Evolutionary conservation across 768 basidiomycete species (phyloP).

Genomic region (Tylopilus felleus): DNA sequence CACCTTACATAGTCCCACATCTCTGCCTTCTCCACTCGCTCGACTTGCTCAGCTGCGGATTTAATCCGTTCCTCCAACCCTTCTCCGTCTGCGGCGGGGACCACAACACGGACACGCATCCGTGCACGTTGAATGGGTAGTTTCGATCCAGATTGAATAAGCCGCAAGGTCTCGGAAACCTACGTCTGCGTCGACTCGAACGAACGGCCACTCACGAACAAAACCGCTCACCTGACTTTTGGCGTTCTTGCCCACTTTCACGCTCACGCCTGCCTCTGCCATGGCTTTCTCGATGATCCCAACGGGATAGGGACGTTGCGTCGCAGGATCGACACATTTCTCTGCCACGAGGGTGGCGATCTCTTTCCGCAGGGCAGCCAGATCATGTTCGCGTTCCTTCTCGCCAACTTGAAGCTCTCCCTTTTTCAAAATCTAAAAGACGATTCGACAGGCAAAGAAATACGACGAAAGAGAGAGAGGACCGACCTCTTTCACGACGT

Average conservation of each 20-base stretch:
- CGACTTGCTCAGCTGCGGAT: constrained; percentile 75
- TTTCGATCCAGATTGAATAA: constrained; percentile 76
- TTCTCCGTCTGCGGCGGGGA: constrained; percentile 66
- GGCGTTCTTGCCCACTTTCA: constrained; percentile 83
- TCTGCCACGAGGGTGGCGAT: constrained; percentile 93
- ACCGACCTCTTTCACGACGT: constrained; percentile 78
- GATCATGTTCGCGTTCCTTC: constrained; percentile 92
- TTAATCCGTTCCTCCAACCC: constrained; percentile 67
- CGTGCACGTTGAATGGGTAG: constrained; percentile 90
- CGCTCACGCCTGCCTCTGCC: constrained; percentile 91
- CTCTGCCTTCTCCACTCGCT: constrained; percentile 71
- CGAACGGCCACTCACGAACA: neutral
- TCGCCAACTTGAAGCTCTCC: constrained; percentile 97
- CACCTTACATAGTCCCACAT: constrained; percentile 85
- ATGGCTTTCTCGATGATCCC: constrained; percentile 98
- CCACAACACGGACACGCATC: constrained; percentile 84
- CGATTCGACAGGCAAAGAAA: neutral
- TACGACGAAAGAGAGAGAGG: neutral
- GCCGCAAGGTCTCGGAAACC: constrained; percentile 88
- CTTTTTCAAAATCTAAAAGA: constrained; percentile 82
- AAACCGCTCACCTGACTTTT: constrained; percentile 76
- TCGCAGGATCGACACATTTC: constrained; percentile 92
- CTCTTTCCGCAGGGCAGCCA: constrained; percentile 76
- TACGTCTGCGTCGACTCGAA: constrained; percentile 26
- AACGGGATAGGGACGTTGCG: constrained; percentile 86